Conservation (phyloP, 106 monocot genomes). For the Chionographis japonica region DNA sequence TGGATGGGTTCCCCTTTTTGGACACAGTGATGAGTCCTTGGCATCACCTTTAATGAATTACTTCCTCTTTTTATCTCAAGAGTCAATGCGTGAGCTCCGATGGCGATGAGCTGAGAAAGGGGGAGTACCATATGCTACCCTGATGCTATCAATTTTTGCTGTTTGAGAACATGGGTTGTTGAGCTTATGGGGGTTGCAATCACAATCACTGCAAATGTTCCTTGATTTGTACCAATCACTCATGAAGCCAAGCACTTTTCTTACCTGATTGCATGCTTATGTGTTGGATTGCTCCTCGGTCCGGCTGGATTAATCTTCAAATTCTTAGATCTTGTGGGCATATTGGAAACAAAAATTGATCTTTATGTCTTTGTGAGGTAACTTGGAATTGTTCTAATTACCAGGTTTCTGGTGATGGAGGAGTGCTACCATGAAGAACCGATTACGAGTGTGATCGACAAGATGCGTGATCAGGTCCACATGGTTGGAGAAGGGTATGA, state of each 20-base stretch:
- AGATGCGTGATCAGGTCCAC: slow-evolving; percentile 16
- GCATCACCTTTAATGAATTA: background rate
- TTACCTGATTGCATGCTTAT: no score
- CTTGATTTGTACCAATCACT: no score
- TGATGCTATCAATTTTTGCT: background rate
- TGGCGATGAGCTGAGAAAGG: no score
- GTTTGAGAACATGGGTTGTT: background rate
- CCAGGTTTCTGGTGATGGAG: slow-evolving; percentile 13
- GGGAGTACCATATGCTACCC: background rate
- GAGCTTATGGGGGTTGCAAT: background rate
- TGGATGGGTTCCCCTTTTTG: background rate
- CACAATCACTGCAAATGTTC: no score
- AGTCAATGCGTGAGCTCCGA: no score
- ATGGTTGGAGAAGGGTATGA: slow-evolving; percentile 22
- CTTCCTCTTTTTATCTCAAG: no score
- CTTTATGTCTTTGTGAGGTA: background rate
- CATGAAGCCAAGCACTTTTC: no score
- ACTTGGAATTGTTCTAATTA: background rate
- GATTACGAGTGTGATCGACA: background rate
- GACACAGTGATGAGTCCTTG: background rate
- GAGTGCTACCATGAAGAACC: slow-evolving; percentile 15
- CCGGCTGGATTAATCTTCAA: no score
- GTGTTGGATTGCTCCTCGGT: no score
- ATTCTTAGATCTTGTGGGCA: background rate
- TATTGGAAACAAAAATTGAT: background rate